These are phyloP conservation scores for Trametes gibbosa DNA, from an alignment of 768 basidiomycete species.

Conservation along the genomic window DNA sequence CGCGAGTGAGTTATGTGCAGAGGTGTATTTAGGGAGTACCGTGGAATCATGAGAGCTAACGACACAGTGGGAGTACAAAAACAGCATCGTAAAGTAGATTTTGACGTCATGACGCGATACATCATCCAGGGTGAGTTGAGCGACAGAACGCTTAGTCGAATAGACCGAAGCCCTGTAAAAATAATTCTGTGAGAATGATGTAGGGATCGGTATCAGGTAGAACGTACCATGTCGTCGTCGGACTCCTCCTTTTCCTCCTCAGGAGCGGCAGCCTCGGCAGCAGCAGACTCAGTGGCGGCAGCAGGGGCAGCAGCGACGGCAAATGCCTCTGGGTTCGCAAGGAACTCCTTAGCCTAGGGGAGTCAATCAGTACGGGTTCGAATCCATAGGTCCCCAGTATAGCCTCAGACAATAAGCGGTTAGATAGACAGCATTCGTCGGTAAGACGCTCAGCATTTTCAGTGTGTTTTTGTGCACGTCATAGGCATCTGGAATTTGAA, in stretches of 20 bases:
- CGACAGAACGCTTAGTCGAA: conserved; percentile 61
- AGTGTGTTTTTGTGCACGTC: conserved; percentile 55
- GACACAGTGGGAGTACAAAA: conserved; percentile 18
- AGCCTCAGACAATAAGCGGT: conserved; percentile 28
- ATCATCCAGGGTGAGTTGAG: conserved; percentile 4
- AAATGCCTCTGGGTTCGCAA: conserved; percentile 98
- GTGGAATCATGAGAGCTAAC: conserved; percentile 18
- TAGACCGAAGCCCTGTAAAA: conserved; percentile 81
- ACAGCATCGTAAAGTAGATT: conserved; percentile 19
- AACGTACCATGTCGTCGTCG: conserved; percentile 83
- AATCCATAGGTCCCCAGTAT: conserved; percentile 28
- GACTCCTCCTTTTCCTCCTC: conserved; percentile 82
- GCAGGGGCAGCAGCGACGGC: conserved; percentile 73
- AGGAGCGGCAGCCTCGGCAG: conserved; percentile 36
- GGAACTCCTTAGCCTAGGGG: conserved; percentile 85
- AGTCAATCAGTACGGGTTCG: conserved; percentile 28
- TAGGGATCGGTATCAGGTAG: not conserved
- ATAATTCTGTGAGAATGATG: not conserved
- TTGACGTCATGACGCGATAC: conserved; percentile 16
- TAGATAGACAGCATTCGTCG: conserved; percentile 37
- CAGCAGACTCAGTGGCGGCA: conserved; percentile 54
- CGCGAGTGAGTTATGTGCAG: too few relatives aligned
- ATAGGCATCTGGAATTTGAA: conserved; percentile 20
- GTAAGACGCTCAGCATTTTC: conserved; percentile 75
- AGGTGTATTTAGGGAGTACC: too few relatives aligned